These are phyloP conservation scores for Yamadazyma olivae DNA, from an alignment of 805 yeast genomes.

Conservation along the genomic window DNA sequence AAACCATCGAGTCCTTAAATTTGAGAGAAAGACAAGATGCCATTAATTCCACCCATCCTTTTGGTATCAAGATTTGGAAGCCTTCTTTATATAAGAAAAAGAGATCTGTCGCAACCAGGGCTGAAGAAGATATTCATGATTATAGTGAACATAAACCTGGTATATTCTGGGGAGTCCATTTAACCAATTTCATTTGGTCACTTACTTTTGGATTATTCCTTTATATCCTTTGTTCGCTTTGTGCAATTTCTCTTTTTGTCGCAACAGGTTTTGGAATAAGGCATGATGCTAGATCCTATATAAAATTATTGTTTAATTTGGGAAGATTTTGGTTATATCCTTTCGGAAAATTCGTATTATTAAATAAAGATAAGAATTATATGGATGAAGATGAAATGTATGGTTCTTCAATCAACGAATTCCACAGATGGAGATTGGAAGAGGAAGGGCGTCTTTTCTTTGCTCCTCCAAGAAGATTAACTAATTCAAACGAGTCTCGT, in stretches of 20 bases:
- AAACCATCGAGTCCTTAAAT: slow-evolving; percentile 79
- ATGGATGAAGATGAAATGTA: slow-evolving; percentile 83
- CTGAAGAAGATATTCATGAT: slow-evolving; percentile 92
- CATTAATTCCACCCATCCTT: slow-evolving; percentile 94
- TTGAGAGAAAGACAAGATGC: slow-evolving; percentile 93
- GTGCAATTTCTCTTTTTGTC: slow-evolving; percentile 45
- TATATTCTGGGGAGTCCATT: slow-evolving; percentile 53
- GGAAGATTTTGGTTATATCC: slow-evolving; percentile 79
- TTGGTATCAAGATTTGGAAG: slow-evolving; percentile 98
- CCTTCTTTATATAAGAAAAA: slow-evolving; percentile 93
- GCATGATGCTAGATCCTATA: slow-evolving; percentile 59
- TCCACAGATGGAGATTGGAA: slow-evolving; percentile 80
- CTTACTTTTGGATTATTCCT: slow-evolving; percentile 67
- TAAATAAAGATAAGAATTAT: slow-evolving; percentile 76
- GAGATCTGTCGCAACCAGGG: slow-evolving; percentile 86
- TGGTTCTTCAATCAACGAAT: slow-evolving; percentile 82
- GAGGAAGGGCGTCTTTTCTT: slow-evolving; percentile 79
- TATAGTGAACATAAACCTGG: slow-evolving; percentile 34
- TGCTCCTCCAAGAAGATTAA: slow-evolving; percentile 56
- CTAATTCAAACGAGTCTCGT: slow-evolving; percentile 29
- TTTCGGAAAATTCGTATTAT: slow-evolving; percentile 83
- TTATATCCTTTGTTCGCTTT: slow-evolving; percentile 48
- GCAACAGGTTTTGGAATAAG: slow-evolving; percentile 39
- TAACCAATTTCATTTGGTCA: slow-evolving; percentile 75
- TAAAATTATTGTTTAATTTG: slow-evolving; percentile 54